Evolutionary conservation across 2,329 filamentous ascomycete genomes (phyloP), one percentile per base, ranked within the genome.

Genomic region (Biscogniauxia marginata): DNA sequence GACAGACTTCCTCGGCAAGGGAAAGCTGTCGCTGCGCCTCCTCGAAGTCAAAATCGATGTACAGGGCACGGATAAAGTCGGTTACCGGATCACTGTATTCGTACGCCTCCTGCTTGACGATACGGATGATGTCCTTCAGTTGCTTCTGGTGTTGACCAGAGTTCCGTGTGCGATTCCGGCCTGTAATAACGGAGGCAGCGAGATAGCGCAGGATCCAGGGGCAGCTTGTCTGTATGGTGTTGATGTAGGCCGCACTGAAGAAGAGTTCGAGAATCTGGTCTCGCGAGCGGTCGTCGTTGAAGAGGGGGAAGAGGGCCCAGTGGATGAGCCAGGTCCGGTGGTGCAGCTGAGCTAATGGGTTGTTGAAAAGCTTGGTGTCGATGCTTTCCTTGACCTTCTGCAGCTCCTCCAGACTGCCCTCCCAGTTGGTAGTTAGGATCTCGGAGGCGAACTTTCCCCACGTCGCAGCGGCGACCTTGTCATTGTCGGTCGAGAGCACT

Each of bases 401-500:
- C 50, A 96, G 81, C 77, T 96, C 92, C 76, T 96, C 91, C 77
- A 96, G 87, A 49, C 91, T 93, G 46, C 85, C 86, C 70, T 98
- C 95, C 95, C 95, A 99, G 82, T 93, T 96, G 65, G 90, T 90
- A 65, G 87, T 91, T 63, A 99, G 84, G 72, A 99, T 98, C 76
- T 99, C 95, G 65, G 88, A 96, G 50, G 93, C 95, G 60, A 99
- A 84, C 80, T 97, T 97, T 75, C 95, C 95, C 95, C 95, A 99
- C 59, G 93, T 98, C 58, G 95, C 95, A 53, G 90, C 90, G 56
- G 91, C 86, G 65, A 97, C 93, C 80, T 96, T 96, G 83, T 98
- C 95, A 79, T 96, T 96, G 76, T 99, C 95, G 68, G 93, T 99
- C 55, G 93, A 97, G 67, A 99, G 85, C 64, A 99, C 92, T 71